phyloP scores from a whole-genome alignment of 805 yeast species.

The Wickerhamomyces alni region DNA sequence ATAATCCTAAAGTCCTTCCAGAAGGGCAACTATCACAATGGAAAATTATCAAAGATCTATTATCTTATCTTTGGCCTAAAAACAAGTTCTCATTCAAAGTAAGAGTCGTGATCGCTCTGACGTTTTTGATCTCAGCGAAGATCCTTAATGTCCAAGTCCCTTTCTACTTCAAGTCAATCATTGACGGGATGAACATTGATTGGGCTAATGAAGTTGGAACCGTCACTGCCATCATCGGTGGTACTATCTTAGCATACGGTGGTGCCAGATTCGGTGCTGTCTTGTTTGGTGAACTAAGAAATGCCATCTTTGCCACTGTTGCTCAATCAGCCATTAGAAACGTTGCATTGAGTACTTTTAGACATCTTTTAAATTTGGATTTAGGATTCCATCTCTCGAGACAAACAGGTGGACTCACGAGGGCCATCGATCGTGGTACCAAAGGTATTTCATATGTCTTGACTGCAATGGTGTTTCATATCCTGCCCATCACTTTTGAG shows the following conservation, averaged over 20 bases:
- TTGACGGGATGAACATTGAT: conserved; percentile 90
- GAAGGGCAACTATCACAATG: conserved; percentile 31
- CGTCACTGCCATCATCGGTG: conserved; percentile 58
- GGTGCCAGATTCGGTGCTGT: conserved; percentile 93
- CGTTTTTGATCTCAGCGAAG: conserved; percentile 73
- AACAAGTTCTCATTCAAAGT: conserved; percentile 57
- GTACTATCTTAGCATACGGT: conserved; percentile 80
- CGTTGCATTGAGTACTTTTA: conserved; percentile 84
- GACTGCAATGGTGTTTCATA: conserved; percentile 96
- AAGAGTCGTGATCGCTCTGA: conserved; percentile 71
- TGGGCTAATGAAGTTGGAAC: conserved; percentile 65
- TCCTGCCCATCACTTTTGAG: conserved; percentile 87
- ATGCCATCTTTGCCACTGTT: conserved; percentile 92
- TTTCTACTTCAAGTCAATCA: conserved; percentile 80
- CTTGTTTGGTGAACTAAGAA: conserved; percentile 87
- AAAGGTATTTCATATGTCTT: conserved; percentile 93
- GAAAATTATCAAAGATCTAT: conserved; percentile 54
- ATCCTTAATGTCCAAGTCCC: conserved; percentile 93
- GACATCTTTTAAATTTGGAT: conserved; percentile 78
- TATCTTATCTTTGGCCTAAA: conserved; percentile 79
- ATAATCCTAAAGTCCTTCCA: background rate
- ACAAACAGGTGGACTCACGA: conserved; percentile 93
- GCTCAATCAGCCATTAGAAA: conserved; percentile 90
- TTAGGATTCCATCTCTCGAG: conserved; percentile 82
- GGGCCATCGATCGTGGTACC: conserved; percentile 97